A percentile compares a stretch with the other conserved stretches of the same genome.
phyloP scores from a whole-genome alignment of 2,329 filamentous ascomycete genomes.

The Trichophyton benhamiae region DNA sequence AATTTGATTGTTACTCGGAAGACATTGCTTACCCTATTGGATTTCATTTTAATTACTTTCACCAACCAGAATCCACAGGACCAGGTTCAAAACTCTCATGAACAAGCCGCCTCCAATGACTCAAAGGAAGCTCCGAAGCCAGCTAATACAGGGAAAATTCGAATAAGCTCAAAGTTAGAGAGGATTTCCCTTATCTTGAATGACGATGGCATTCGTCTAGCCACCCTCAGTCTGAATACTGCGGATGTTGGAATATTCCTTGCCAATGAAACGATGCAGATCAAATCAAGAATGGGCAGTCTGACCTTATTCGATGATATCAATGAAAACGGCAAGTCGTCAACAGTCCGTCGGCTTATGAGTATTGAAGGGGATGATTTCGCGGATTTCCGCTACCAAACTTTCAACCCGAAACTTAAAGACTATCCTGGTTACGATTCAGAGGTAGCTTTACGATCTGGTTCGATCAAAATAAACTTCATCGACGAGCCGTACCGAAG shows the following conservation, averaged over 20 bases:
- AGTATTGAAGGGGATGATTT: slow-evolving; percentile 93
- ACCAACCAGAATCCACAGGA: slow-evolving; percentile 48
- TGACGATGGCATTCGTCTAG: slow-evolving; percentile 89
- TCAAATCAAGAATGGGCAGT: slow-evolving; percentile 77
- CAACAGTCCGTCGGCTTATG: slow-evolving; percentile 71
- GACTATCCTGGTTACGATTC: slow-evolving; percentile 91
- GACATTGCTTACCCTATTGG: slow-evolving; percentile 79
- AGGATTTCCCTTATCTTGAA: slow-evolving; percentile 91
- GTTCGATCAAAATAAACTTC: slow-evolving; percentile 94
- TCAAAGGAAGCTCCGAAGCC: slow-evolving; percentile 18
- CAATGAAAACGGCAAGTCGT: slow-evolving; percentile 76
- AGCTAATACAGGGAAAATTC: slow-evolving; percentile 57
- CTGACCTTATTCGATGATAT: slow-evolving; percentile 85
- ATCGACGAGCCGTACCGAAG: slow-evolving; percentile 94
- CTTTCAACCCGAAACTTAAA: slow-evolving; percentile 64
- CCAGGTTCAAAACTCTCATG: slow-evolving; percentile 18
- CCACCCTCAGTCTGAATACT: slow-evolving; percentile 82
- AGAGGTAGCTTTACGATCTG: slow-evolving; percentile 77
- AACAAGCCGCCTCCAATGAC: slow-evolving; percentile 21
- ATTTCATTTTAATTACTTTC: slow-evolving; percentile 91
- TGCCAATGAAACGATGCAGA: slow-evolving; percentile 70
- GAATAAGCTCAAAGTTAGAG: slow-evolving; percentile 86
- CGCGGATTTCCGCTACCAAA: slow-evolving; percentile 95
- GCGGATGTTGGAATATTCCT: slow-evolving; percentile 86
- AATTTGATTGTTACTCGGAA: slow-evolving; percentile 89